Percentiles rank a stretch among this genome's conserved stretches.
phyloP scores from a whole-genome alignment of 805 yeast genomes.

The Yueomyces sinensis region DNA sequence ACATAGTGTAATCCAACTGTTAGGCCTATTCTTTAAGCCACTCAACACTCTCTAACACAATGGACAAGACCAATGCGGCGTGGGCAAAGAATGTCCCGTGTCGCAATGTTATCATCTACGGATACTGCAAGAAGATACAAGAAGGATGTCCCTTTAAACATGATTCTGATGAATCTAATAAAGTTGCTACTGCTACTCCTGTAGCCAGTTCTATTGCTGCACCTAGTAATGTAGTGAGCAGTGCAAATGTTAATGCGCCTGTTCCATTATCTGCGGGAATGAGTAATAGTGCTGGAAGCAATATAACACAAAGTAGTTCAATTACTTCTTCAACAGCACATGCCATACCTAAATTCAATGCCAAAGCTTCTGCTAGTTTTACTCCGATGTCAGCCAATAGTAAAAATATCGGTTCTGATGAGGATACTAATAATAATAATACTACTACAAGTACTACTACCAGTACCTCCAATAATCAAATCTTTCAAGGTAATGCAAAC shows the following conservation, averaged over 20 bases:
- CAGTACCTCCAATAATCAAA: background rate
- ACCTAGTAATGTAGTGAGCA: background rate
- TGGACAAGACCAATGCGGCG: constrained; percentile 25
- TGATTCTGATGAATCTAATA: constrained; percentile 26
- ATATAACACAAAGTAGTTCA: background rate
- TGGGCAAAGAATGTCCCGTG: constrained; percentile 70
- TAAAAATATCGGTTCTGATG: constrained; percentile 1
- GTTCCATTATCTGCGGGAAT: too few relatives aligned
- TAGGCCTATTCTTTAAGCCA: too few relatives aligned
- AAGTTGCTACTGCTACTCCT: background rate
- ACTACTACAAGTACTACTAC: background rate
- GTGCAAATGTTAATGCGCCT: too few relatives aligned
- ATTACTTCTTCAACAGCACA: constrained; percentile 4
- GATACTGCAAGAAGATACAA: constrained; percentile 75
- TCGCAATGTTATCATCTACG: constrained; percentile 73
- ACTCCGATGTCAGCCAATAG: constrained; percentile 27
- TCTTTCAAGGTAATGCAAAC: background rate
- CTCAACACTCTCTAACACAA: too few relatives aligned
- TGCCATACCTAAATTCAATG: constrained; percentile 31
- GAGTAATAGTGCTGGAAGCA: background rate
- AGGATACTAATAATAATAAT: background rate
- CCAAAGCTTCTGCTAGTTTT: constrained; percentile 41
- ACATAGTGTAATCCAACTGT: too few relatives aligned
- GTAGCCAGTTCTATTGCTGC: background rate
- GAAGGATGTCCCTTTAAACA: constrained; percentile 81